Evolutionary conservation across 768 basidiomycete species (phyloP).

Genomic region (Russula virescens): DNA sequence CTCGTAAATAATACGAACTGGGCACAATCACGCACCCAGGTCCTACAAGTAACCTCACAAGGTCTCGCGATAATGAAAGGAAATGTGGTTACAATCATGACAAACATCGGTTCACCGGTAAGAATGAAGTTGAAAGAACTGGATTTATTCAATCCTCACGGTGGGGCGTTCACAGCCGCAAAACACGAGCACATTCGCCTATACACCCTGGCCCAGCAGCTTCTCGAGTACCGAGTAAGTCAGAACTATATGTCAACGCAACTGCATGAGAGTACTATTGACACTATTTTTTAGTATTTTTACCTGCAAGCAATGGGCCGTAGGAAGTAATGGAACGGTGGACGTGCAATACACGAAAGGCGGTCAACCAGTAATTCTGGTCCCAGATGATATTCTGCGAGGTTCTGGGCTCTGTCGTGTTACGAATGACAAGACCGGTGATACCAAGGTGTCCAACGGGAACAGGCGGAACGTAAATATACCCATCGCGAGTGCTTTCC

Average conservation of each 20-base stretch:
- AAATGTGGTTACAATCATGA: conserved; percentile 52
- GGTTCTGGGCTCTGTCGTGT: conserved; percentile 35
- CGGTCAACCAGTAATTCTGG: conserved; percentile 53
- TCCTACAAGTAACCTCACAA: conserved; percentile 45
- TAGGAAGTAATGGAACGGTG: conserved; percentile 60
- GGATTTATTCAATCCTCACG: not conserved
- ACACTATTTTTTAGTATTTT: conserved; percentile 44
- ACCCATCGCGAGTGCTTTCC: not conserved
- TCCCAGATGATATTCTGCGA: conserved; percentile 35
- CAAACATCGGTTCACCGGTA: conserved; percentile 72
- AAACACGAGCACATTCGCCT: conserved; percentile 52
- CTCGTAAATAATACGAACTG: conserved; percentile 49
- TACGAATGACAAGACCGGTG: not conserved
- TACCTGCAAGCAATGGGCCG: conserved; percentile 59
- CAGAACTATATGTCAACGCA: not conserved
- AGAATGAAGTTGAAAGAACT: conserved; percentile 20
- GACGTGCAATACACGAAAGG: conserved; percentile 59
- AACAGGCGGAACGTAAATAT: not conserved
- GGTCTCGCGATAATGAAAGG: conserved; percentile 66
- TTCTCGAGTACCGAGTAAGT: conserved; percentile 55
- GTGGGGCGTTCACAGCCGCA: conserved; percentile 39
- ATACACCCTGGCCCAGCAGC: conserved; percentile 45
- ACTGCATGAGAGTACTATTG: not conserved
- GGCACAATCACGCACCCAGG: conserved; percentile 45
- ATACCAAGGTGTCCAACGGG: not conserved